Base-by-base conservation (phyloP, 2,329 filamentous ascomycete genomes). In the Trichoderma atrobrunneum region DNA sequence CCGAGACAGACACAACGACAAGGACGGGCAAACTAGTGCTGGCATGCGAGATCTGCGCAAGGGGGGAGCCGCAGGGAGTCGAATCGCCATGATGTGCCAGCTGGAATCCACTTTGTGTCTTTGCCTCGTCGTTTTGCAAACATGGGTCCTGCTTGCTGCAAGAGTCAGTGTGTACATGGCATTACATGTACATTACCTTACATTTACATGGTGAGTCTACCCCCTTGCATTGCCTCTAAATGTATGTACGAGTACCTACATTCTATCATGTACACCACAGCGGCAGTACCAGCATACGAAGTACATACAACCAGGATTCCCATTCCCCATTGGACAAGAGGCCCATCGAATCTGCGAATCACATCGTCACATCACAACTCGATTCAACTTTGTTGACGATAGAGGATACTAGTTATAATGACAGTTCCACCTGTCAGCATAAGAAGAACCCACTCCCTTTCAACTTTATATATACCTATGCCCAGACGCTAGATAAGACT, bases 41-140 rank as follows among this genome's bases (percentile, higher is more conserved):
- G 51, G 64, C 64, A 59, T 67, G 64, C 43, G 64, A 67, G 64
- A 67, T 67, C 64, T 67, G 51, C 64, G 36, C 62, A 57, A 34
- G 30, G 43, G 64, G 34, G 34, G 34, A 36, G 34, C 34, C 34
- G 24, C 51, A 57, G 54, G 64, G 51, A 67, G 32, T 51, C 34
- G 32, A 34, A 34, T 36, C 14, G 48, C 63, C 63, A 56, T 66
- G 63, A 56, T 66, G 63, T 66, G 28, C n/a, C 26, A 28, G 43
- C 48, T 39, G 16, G 48, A 66, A 66, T 36, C 63, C 63, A 66
- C 63, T 66, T 56, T 16, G n/a, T 26, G 63, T 51, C 16, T 34
- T 32, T 34, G 14, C 48, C 32, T 56, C 34, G 6, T 66, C 30
- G 30, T 39, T 39, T 56, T 54, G 3, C 18, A 8, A 51, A 51